Evolutionary conservation across 2,329 filamentous ascomycete genomes (phyloP).

Genomic region (Colletotrichum zoysiae): DNA sequence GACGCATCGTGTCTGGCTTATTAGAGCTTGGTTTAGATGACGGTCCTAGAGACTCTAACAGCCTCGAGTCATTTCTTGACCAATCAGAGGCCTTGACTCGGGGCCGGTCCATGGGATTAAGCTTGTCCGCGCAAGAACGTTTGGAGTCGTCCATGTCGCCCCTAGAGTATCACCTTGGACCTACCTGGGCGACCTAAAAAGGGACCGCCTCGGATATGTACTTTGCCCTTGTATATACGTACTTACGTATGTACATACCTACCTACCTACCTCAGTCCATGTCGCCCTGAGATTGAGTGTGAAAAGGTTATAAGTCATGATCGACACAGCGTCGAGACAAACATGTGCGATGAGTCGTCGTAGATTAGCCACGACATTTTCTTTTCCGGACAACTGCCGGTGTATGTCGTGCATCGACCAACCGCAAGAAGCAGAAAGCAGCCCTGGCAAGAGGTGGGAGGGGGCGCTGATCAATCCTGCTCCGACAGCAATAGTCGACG

Average conservation of each 20-base stretch:
- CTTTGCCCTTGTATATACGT: no score
- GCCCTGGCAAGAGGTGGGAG: conserved; percentile 1
- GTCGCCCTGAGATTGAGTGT: neutral
- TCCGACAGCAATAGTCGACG: conserved; percentile 17
- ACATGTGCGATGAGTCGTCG: conserved; percentile 24
- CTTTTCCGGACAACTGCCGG: neutral
- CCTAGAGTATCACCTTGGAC: no score
- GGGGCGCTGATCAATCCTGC: conserved; percentile 29
- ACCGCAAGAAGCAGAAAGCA: conserved; percentile 5
- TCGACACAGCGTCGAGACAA: conserved; percentile 2
- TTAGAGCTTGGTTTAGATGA: conserved; percentile 28
- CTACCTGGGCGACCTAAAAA: no score
- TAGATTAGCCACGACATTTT: conserved; percentile 2
- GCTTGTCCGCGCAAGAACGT: conserved; percentile 6
- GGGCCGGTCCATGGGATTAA: conserved; percentile 3
- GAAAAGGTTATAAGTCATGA: neutral
- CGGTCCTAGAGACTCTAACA: conserved; percentile 2
- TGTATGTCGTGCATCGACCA: conserved; percentile 18
- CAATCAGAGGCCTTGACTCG: conserved; percentile 19
- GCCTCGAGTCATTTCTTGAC: conserved; percentile 26
- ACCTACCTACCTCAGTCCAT: no score
- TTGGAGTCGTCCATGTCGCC: neutral
- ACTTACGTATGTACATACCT: no score
- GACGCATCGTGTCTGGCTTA: conserved; percentile 19
- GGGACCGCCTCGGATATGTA: no score